Evolutionary conservation across 768 basidiomycete genomes (phyloP).

Genomic region (Bullera alba): DNA sequence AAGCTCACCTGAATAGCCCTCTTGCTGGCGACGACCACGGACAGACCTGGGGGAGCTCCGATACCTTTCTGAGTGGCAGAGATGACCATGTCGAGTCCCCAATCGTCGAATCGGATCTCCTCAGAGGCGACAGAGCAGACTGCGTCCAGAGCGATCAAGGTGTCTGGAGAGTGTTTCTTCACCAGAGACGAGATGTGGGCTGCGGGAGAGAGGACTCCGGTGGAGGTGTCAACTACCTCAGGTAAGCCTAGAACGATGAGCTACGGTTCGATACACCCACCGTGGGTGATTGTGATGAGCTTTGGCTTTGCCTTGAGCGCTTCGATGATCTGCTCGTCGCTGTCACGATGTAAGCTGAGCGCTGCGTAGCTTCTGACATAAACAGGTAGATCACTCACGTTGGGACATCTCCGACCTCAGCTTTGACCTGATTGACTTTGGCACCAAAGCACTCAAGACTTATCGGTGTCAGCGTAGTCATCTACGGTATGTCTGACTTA

Average conservation of each 20-base stretch:
- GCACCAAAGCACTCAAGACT: slow-evolving; percentile 85
- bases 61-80: slow-evolving; percentile 57
- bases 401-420: slow-evolving; percentile 73
- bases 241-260: neutral
- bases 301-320: slow-evolving; percentile 76
- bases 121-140: slow-evolving; percentile 96
- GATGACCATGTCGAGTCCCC: slow-evolving; percentile 79
- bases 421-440: slow-evolving; percentile 72
- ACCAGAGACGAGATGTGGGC: slow-evolving; percentile 68
- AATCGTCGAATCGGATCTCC: slow-evolving; percentile 87
- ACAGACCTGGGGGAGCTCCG: slow-evolving; percentile 85
- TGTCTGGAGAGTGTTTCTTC: slow-evolving; percentile 69
- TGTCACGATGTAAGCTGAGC: slow-evolving; percentile 1
- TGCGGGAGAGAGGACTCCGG: slow-evolving; percentile 78
- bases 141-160: slow-evolving; percentile 80
- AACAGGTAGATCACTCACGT: slow-evolving; percentile 30
- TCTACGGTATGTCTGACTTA: slow-evolving; percentile 47
- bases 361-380: neutral
- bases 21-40: slow-evolving; percentile 73
- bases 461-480: no score
- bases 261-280: slow-evolving; percentile 15
- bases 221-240: slow-evolving; percentile 39
- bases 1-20: slow-evolving; percentile 60
- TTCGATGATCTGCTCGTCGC: slow-evolving; percentile 40
- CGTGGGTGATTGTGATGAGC: slow-evolving; percentile 85